Base-by-base conservation (phyloP, 495 filamentous ascomycete genomes). In the Hyaloscypha bicolor region DNA sequence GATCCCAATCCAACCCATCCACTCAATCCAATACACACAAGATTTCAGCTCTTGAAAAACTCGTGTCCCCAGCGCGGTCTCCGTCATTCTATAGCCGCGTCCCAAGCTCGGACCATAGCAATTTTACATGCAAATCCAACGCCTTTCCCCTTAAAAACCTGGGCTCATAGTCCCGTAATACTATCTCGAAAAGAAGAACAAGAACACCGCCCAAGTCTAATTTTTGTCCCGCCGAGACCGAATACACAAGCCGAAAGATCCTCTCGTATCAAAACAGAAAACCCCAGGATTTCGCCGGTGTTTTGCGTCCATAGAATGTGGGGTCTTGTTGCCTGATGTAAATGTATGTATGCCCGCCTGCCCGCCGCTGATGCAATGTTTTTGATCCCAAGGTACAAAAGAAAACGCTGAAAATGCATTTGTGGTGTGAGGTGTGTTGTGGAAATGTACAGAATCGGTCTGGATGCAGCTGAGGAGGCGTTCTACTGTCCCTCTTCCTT, bases 31-130 rank as follows among this genome's bases (percentile, higher is more conserved):
- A 63, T 29, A 52, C 66, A 67, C 65, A 63, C 67, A 69, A 69
- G 67, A 65, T 55, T 65, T 69, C 67, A 69, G 67, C 67, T 65
- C 67, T 69, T 69, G 67, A 69, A 65, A 69, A 64, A 66, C 67
- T 69, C 67, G 57, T 69, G 67, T 63, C 45, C 59, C 56, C 30
- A 31, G 51, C 42, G 48, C 31, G 9, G 22, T 30, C 4, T 66
- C 12, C 16, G 25, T 22, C 31, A 3, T 31, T 55, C 45, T 32
- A 21, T 37, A 5, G 37, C 57, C 8, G 29, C 63, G 59, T 19
- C 19, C 21, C n/a, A 51, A 52, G 14, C 48, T 5, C 30, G 42
- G 14, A 62, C 6, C 59, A 4, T 5, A 32, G 53, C 22, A 56
- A 56, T 11, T n/a, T 56, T 56, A 29, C 64, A 30, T 35, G 22